Percentiles rank a stretch among this genome's conserved stretches.
These are phyloP conservation scores for Magnusiomyces paraingens DNA, from an alignment of 1,139 yeast genomes.

Conservation along the genomic window DNA sequence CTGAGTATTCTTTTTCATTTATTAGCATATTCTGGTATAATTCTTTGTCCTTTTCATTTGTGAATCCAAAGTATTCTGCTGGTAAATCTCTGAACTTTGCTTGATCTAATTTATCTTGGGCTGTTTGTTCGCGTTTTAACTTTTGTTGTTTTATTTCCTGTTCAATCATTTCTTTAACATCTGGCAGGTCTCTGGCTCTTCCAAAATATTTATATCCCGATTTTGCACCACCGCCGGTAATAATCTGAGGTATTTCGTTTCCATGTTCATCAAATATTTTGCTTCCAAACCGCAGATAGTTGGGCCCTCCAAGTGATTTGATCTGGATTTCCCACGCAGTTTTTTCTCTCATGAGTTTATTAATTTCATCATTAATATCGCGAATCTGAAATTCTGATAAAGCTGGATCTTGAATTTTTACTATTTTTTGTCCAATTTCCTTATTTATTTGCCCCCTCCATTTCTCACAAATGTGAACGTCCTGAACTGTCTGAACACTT, in stretches of 20 bases:
- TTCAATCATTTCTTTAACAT: slow-evolving; percentile 50
- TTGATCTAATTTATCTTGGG: slow-evolving; percentile 24
- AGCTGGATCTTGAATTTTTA: slow-evolving; percentile 58
- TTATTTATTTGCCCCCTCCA: slow-evolving; percentile 62
- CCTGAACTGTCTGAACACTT: slow-evolving; percentile 47
- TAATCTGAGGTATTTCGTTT: slow-evolving; percentile 23
- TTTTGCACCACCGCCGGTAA: slow-evolving; percentile 22
- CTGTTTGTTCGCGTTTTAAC: slow-evolving; percentile 19
- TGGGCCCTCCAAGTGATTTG: slow-evolving; percentile 62
- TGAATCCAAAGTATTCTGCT: slow-evolving; percentile 45
- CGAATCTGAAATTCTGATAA: slow-evolving; percentile 57
- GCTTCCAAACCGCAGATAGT: slow-evolving; percentile 37
- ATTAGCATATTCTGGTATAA: slow-evolving; percentile 13
- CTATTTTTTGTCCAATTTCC: slow-evolving; percentile 57
- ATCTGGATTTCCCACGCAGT: slow-evolving; percentile 75
- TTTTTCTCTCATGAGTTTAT: slow-evolving; percentile 60
- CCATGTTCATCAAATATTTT: slow-evolving; percentile 28
- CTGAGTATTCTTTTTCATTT: slow-evolving; percentile 29
- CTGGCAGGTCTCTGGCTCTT: slow-evolving; percentile 74
- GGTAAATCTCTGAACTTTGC: slow-evolving; percentile 27
- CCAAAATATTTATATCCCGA: slow-evolving; percentile 75
- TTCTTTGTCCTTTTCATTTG: slow-evolving; percentile 31
- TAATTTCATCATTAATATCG: slow-evolving; percentile 70
- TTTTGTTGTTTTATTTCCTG: slow-evolving; percentile 26
- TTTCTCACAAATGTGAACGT: slow-evolving; percentile 63